Base-by-base conservation (phyloP, 1,139 yeast genomes). In the Kurtzmaniella quercitrusa region DNA sequence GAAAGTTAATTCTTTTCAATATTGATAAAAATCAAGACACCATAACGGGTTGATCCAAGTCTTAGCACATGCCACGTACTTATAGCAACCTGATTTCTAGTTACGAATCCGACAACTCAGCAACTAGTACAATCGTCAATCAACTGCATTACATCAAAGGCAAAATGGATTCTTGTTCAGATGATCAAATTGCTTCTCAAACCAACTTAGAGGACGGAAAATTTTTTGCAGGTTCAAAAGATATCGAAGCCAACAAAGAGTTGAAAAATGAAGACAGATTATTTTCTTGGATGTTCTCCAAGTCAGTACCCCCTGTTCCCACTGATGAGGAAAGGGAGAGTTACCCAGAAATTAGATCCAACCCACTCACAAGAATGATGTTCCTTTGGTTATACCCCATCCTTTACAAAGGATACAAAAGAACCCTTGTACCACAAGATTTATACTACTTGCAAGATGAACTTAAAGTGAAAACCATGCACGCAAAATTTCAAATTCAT, bases 361-460 rank as follows among this genome's bases (percentile, higher is more conserved):
- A 61, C 43, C 38, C 49, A 4, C 33, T 67, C 17, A 54, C 50
- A 38, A 59, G 66, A 47, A 51, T 65, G 26, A 54, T 69, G 3
- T 71, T 71, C 47, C 59, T 58, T 57, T 71, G 78, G 77, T 55
- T 71, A 43, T 59, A 62, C 59, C 76, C 76, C 9, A 57, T 70
- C 9, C 52, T 71, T 45, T 49, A 53, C 33, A 68, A 64, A 47
- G 78, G 77, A 12, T 72, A 71, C 52, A 66, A 66, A 47, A 55
- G 77, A 44, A 71, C 76, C 2, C 61, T 72, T 46, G 57, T 59
- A 5, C 70, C 74, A 1, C 57, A 59, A 39, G 78, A 72, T 50
- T 60, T 72, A 47, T 72, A 64, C 60, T 57, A 54, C 41, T 57
- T 72, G 37, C 60, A 74, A 3, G 66, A 65, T 4, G 64, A 68